phyloP scores from a whole-genome alignment of 176 grass and related monocot species.

The Avena eriantha region DNA sequence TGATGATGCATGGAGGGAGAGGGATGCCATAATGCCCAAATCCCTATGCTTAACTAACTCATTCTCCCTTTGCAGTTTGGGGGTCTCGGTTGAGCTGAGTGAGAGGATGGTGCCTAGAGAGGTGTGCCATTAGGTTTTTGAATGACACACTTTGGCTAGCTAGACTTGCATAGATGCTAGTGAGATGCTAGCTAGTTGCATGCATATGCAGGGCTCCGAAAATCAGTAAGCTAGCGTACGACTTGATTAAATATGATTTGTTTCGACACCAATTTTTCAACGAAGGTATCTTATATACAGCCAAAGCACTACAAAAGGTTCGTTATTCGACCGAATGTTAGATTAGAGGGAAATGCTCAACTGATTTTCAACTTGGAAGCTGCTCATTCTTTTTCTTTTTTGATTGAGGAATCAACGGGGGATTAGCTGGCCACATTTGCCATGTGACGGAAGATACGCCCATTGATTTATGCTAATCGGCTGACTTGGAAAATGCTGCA shows the following conservation, averaged over 20 bases:
- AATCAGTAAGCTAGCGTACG: background rate
- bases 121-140: constrained; percentile 53
- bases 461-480: background rate
- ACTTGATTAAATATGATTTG: background rate
- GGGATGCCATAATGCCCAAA: constrained; percentile 63
- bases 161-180: background rate
- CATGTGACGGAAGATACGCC: background rate
- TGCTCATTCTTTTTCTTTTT: background rate
- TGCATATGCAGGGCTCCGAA: constrained; percentile 12
- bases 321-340: background rate
- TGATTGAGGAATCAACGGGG: background rate
- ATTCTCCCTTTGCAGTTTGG: constrained; percentile 61
- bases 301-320: background rate
- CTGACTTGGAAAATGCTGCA: constrained; percentile 5
- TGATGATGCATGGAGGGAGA: background rate
- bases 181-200: constrained; percentile 27
- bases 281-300: background rate
- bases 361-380: background rate
- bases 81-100: constrained; percentile 47
- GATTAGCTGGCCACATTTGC: background rate
- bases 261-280: background rate
- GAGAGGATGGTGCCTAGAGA: constrained; percentile 60
- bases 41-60: constrained; percentile 92
- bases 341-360: background rate
- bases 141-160: constrained; percentile 39